Evolutionary conservation across 768 basidiomycete genomes (phyloP).

Genomic region (Dioszegia crocea): DNA sequence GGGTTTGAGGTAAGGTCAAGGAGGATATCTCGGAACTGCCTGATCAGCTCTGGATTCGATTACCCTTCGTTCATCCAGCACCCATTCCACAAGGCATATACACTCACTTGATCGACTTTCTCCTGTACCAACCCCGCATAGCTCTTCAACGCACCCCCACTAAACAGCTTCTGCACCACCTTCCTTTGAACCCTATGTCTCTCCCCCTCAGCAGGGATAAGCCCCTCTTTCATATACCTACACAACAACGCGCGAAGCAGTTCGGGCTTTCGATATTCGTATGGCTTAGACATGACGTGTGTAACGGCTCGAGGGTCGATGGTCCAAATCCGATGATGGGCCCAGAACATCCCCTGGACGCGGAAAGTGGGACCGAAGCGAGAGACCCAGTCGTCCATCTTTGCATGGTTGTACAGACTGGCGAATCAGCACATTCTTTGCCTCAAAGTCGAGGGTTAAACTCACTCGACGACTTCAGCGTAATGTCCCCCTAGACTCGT

Average conservation of each 20-base stretch:
- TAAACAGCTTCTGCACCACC: conserved; percentile 21
- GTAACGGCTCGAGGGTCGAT: conserved; percentile 19
- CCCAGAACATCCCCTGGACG: conserved; percentile 17
- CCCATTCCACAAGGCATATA: not conserved
- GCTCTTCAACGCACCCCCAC: conserved; percentile 15
- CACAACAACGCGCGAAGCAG: conserved; percentile 13
- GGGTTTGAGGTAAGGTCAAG: conserved; percentile 12
- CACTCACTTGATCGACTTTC: conserved; percentile 21
- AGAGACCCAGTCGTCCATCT: conserved; percentile 16
- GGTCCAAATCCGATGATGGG: conserved; percentile 22
- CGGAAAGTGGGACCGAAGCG: conserved; percentile 16
- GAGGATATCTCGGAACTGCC: conserved; percentile 20
- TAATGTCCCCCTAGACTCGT: conserved; percentile 14
- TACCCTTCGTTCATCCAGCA: too few relatives aligned
- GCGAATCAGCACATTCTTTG: not conserved
- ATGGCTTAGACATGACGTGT: conserved; percentile 15
- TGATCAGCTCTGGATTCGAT: not conserved
- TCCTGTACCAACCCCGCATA: conserved; percentile 18
- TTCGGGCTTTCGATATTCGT: conserved; percentile 16
- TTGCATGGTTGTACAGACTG: conserved; percentile 11
- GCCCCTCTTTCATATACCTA: conserved; percentile 20
- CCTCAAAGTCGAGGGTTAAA: not conserved
- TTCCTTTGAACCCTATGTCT: conserved; percentile 25
- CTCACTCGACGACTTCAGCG: conserved; percentile 18
- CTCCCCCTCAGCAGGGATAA: conserved; percentile 25